Evolutionary conservation across 2,329 filamentous ascomycete genomes (phyloP).

Genomic region (Alternaria arborescens): DNA sequence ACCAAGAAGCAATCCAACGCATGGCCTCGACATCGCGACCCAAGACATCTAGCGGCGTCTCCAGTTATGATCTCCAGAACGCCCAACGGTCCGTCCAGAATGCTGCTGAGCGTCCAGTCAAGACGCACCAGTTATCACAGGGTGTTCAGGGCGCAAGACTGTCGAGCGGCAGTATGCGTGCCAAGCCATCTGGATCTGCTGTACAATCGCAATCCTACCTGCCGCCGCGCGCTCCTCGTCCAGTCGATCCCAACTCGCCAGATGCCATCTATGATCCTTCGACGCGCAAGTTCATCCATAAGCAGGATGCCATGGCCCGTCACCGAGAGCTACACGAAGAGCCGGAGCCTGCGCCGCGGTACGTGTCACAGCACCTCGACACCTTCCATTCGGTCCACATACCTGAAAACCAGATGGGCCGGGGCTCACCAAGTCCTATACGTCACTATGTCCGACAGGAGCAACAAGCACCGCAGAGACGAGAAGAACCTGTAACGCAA

Average conservation of each 20-base stretch:
- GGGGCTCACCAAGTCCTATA: slow-evolving; percentile 30
- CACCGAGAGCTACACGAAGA: slow-evolving; percentile 43
- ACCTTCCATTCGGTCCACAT: slow-evolving; percentile 19
- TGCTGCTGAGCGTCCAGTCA: slow-evolving; percentile 52
- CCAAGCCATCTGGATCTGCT: slow-evolving; percentile 59
- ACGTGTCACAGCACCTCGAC: slow-evolving; percentile 31
- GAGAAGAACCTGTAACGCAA: slow-evolving; percentile 20
- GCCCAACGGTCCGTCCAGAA: slow-evolving; percentile 47
- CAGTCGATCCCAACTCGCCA: slow-evolving; percentile 49
- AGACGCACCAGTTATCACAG: slow-evolving; percentile 49
- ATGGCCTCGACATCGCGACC: slow-evolving; percentile 39
- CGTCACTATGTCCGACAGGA: slow-evolving; percentile 23
- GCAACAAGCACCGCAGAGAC: slow-evolving; percentile 19
- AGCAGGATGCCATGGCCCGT: slow-evolving; percentile 47
- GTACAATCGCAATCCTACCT: slow-evolving; percentile 43
- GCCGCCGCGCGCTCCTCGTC: slow-evolving; percentile 27
- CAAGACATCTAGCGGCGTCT: slow-evolving; percentile 35
- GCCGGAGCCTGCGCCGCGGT: slow-evolving; percentile 30
- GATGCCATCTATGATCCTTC: slow-evolving; percentile 50
- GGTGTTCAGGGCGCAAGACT: slow-evolving; percentile 53
- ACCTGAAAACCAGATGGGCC: slow-evolving; percentile 17
- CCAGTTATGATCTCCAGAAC: slow-evolving; percentile 29
- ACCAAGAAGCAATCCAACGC: slow-evolving; percentile 41
- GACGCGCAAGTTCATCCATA: slow-evolving; percentile 48
- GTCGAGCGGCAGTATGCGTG: slow-evolving; percentile 62